Evolutionary conservation across 768 basidiomycete genomes (phyloP), one percentile per base, ranked within the genome.

Genomic region (Podaxis rugospora): DNA sequence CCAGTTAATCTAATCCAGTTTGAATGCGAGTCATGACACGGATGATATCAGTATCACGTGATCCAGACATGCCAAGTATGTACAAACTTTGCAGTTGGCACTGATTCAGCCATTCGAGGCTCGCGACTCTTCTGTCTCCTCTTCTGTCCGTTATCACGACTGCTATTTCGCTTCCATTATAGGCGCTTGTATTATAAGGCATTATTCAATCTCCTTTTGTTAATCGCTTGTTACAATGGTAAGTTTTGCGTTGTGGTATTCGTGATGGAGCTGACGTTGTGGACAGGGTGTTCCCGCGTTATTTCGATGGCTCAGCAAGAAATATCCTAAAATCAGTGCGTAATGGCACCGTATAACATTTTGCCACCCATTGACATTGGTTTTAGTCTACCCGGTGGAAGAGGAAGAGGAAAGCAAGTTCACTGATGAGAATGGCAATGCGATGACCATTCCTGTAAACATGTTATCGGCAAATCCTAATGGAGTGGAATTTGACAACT

Each of bases 231-330:
- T 39, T 6, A 55, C 21, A 36, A 63, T 63, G 62, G 62, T 59
- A 11, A 23, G 10, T 42, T 47, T 51, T 21, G 5, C 10, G n/a
- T 39, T 27, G n/a, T 6, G 3, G 32, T 32, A 27, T 14, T 14
- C 39, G 13, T 58, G 18, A 11, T 28, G n/a, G 18, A 37, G 46
- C 46, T 51, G 52, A 60, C 47, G 16, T 13, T 9, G 44, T 51
- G 36, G 56, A 51, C 62, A 96, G 95, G 95, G 95, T 87, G 95
- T 98, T 64, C 95, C 95, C 62, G 96, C 96, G 51, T 83, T 98
- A 64, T 98, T 98, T 78, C 88, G 96, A 71, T 99, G 96, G 95
- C 82, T 98, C 62, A 97, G 94, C 73, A 95, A 90, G 80, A 98
- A 98, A 75, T 99, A 99, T 73, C 95, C 96, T 55, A 98, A 93